These are phyloP conservation scores for Cercospora nicotianae DNA, from an alignment of 2,329 filamentous ascomycete genomes.

Conservation along the genomic window DNA sequence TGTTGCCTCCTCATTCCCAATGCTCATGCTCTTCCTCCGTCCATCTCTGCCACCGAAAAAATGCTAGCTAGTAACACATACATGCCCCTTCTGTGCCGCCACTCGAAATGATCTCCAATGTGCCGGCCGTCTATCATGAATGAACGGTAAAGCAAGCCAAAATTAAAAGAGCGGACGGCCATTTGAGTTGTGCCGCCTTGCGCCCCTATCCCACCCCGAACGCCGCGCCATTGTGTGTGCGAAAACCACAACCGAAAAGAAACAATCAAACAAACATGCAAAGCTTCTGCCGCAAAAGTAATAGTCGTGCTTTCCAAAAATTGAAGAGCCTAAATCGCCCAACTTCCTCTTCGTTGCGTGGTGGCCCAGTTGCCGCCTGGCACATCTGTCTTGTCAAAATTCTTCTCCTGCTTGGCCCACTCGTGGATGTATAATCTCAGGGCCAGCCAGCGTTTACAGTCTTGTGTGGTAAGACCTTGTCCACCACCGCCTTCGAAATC, in stretches of 20 bases:
- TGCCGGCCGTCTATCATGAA: conserved; percentile 5
- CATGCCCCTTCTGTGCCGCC: neutral
- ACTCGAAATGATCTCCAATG: neutral
- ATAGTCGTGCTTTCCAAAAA: neutral
- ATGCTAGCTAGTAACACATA: conserved; percentile 14
- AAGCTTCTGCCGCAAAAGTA: neutral
- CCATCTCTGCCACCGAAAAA: neutral
- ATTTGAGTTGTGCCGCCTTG: neutral
- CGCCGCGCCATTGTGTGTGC: conserved; percentile 1
- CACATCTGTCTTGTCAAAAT: conserved; percentile 51
- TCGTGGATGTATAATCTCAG: conserved; percentile 80
- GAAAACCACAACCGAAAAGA: neutral
- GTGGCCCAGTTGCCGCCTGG: conserved; percentile 44
- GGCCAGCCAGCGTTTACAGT: conserved; percentile 78
- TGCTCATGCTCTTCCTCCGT: neutral
- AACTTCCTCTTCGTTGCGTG: conserved; percentile 50
- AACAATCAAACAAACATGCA: conserved; percentile 1
- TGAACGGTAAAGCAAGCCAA: neutral
- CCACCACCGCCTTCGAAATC: conserved; percentile 52
- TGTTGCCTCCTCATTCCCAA: neutral
- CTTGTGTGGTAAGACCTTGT: conserved; percentile 44
- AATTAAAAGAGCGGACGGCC: neutral
- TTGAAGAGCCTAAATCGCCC: conserved; percentile 42
- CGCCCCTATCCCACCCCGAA: neutral
- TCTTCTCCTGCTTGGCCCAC: conserved; percentile 85